phyloP scores from a whole-genome alignment of 2,329 filamentous ascomycete species.

The Chaetomiaceae sp. region DNA sequence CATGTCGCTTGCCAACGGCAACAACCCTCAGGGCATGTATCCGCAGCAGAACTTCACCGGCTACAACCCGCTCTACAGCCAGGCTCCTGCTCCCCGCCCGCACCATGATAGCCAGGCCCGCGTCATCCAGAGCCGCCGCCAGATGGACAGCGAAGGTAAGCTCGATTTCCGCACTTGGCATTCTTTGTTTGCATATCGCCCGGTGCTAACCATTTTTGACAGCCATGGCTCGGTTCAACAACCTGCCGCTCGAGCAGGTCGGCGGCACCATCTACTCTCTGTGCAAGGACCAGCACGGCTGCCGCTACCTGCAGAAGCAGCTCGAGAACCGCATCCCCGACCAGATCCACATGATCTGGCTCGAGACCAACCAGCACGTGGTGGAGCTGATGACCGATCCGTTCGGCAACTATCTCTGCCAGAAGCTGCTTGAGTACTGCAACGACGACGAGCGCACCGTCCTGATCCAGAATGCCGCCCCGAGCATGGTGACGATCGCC shows the following conservation, averaged over 20 bases:
- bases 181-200: not conserved
- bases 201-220: constrained; percentile 29
- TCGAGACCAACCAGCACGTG: constrained; percentile 88
- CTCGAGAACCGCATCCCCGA: constrained; percentile 83
- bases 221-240: constrained; percentile 77
- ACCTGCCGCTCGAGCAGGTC: constrained; percentile 75
- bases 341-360: constrained; percentile 87
- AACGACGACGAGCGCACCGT: constrained; percentile 92
- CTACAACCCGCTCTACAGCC: constrained; percentile 47
- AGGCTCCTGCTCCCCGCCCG: constrained; percentile 37
- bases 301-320: constrained; percentile 94
- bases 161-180: constrained; percentile 1
- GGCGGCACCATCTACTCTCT: constrained; percentile 79
- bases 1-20: constrained; percentile 51
- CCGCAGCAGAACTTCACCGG: constrained; percentile 54
- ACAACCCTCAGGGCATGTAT: constrained; percentile 43
- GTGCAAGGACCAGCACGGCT: constrained; percentile 98
- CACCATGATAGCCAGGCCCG: constrained; percentile 71
- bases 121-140: constrained; percentile 69
- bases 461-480: constrained; percentile 83
- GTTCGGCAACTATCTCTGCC: constrained; percentile 98
- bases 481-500: constrained; percentile 86
- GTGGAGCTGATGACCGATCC: constrained; percentile 98
- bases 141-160: constrained; percentile 67
- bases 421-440: constrained; percentile 94